Percentiles rank a stretch among this genome's conserved stretches.
Evolutionary conservation across 2,329 filamentous ascomycete genomes (phyloP).

Genomic region (Alternaria angustiovoidea): DNA sequence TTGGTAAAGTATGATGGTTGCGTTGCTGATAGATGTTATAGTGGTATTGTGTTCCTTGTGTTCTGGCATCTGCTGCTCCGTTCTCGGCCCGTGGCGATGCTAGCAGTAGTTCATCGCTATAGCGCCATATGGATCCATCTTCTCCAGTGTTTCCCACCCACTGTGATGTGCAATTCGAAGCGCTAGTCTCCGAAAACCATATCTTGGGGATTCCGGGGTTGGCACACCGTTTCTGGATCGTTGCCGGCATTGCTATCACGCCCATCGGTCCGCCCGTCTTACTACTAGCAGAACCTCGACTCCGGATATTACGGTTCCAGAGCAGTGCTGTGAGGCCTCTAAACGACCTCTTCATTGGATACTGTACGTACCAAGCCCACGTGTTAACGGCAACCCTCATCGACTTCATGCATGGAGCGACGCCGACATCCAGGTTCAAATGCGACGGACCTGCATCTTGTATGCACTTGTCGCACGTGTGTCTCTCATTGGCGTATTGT

Average conservation of each 20-base stretch:
- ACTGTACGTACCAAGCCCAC: slow-evolving; percentile 14
- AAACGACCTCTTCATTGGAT: neutral
- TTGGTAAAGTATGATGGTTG: neutral
- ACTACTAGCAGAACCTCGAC: neutral
- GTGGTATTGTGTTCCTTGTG: neutral
- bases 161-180: neutral
- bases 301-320: neutral
- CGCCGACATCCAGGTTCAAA: slow-evolving; percentile 26
- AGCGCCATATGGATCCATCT: neutral
- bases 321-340: neutral
- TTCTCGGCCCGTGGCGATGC: neutral
- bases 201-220: slow-evolving; percentile 11
- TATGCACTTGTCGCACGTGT: slow-evolving; percentile 34
- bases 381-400: slow-evolving; percentile 6
- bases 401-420: slow-evolving; percentile 1
- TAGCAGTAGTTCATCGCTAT: neutral
- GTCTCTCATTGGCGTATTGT: slow-evolving; percentile 35
- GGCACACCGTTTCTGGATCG: neutral
- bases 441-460: slow-evolving; percentile 12
- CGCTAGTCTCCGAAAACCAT: slow-evolving; percentile 1
- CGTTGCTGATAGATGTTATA: neutral
- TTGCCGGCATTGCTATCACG: neutral
- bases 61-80: neutral
- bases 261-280: slow-evolving; percentile 1
- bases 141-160: neutral